These are phyloP conservation scores for Wickerhamomyces sydowiorum DNA, from an alignment of 805 yeast species.

Conservation along the genomic window DNA sequence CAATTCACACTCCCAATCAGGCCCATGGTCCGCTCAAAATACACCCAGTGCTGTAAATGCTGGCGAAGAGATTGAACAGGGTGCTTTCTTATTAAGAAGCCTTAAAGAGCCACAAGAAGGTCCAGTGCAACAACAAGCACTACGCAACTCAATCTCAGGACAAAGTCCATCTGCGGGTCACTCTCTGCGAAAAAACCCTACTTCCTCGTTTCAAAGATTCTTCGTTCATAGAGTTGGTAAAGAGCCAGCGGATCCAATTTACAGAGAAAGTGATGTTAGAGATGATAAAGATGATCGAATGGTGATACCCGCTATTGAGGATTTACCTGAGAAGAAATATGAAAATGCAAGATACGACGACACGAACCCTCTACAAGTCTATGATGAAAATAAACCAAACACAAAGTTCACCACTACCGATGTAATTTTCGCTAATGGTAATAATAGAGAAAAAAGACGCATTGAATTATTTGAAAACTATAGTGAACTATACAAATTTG, in stretches of 20 bases:
- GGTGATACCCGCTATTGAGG: neutral
- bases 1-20: too few relatives aligned
- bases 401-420: constrained; percentile 6
- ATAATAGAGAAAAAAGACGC: constrained; percentile 23
- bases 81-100: neutral
- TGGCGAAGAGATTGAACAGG: neutral
- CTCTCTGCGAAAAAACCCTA: neutral
- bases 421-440: constrained; percentile 23
- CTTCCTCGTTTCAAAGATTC: neutral
- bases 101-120: neutral
- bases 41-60: neutral
- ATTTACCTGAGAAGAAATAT: neutral
- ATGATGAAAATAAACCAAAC: neutral
- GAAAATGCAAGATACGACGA: too few relatives aligned
- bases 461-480: constrained; percentile 19
- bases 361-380: too few relatives aligned
- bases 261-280: neutral
- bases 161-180: too few relatives aligned
- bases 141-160: too few relatives aligned
- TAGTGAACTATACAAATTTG: constrained; percentile 11
- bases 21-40: neutral
- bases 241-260: neutral
- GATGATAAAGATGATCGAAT: neutral
- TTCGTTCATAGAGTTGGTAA: constrained; percentile 3
- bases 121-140: neutral